phyloP scores from a whole-genome alignment of 148 eudicot genomes.

The Bassia scoparia region DNA sequence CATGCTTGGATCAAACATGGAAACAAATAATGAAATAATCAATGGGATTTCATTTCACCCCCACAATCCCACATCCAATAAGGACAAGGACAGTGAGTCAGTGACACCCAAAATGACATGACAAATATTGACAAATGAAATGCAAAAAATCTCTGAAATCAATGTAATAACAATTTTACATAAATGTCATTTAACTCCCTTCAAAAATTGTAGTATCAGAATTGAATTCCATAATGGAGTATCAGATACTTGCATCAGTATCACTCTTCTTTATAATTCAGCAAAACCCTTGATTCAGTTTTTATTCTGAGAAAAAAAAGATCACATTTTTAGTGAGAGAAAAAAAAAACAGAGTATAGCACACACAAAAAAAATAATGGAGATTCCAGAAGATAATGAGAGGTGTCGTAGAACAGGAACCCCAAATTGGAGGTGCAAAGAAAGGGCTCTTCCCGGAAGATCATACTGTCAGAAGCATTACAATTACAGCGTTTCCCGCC shows the following conservation, averaged over 20 bases:
- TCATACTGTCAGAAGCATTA: slow-evolving; percentile 20
- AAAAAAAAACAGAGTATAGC: not conserved
- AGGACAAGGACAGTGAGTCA: no score
- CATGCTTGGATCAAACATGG: no score
- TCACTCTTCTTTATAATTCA: no score
- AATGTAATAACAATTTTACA: not conserved
- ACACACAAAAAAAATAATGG: slow-evolving; percentile 2
- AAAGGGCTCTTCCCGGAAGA: slow-evolving; percentile 8
- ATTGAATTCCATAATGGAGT: no score
- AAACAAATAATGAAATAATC: no score
- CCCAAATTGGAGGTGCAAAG: slow-evolving; percentile 21
- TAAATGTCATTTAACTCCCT: not conserved
- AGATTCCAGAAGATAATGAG: slow-evolving; percentile 2
- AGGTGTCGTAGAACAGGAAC: slow-evolving; percentile 18
- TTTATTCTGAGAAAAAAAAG: not conserved
- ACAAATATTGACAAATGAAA: not conserved
- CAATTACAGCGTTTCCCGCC: not conserved
- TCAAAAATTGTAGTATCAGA: no score
- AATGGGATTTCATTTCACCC: no score
- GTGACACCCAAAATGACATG: not conserved
- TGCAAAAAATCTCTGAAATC: not conserved
- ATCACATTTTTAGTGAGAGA: not conserved
- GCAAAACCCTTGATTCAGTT: not conserved
- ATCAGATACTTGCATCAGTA: no score
- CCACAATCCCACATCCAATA: no score